Base-by-base conservation (phyloP, 208 protist genomes). In the Crithidia fasciculata region DNA sequence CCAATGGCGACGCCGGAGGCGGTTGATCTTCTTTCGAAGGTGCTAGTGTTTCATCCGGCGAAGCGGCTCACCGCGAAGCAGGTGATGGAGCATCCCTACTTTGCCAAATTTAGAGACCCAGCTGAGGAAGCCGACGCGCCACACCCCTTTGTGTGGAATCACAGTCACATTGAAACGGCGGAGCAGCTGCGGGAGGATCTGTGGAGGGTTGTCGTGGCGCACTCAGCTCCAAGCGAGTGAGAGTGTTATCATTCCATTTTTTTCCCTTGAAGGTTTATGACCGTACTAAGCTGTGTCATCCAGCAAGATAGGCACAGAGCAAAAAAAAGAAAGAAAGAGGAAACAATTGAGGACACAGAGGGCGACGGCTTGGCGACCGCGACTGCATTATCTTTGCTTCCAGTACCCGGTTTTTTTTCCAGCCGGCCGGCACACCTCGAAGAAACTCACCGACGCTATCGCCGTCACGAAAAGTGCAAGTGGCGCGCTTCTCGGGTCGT, bases 11-110 rank as follows among this genome's bases (percentile, higher is more conserved):
- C 92, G 0, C 79, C 87, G 8, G 98, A 99, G 5, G 98, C 97
- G 8, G 76, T 96, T 6, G 98, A 99, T 79, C 76, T 99, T 18
- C 74, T 99, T 36, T 78, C 85, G 45, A 93, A 97, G 63, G 84
- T 99, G 8, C 85, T 99, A 19, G 93, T 98, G 49, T 99, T 99
- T 74, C 98, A 99, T 72, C 98, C 98, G 28, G 84, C 94, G 7
- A 98, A 98, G 83, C 88, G 98, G 40, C 78, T 98, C 40, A 98
- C 95, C 2, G 94, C 96, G 15, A 91, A 89, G 53, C 84, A 99
- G 64, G 93, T 98, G n/a, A 89, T 99, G 56, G 91, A 93, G 69
- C 96, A 99, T 74, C 91, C 94, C 5, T 99, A 97, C 75, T 97
- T 99, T 87, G 45, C 65, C 3, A 90, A 92, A 55, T 98, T 97